These are phyloP conservation scores for Quercus bicolor DNA, from an alignment of 306 rosid genomes.

Conservation along the genomic window DNA sequence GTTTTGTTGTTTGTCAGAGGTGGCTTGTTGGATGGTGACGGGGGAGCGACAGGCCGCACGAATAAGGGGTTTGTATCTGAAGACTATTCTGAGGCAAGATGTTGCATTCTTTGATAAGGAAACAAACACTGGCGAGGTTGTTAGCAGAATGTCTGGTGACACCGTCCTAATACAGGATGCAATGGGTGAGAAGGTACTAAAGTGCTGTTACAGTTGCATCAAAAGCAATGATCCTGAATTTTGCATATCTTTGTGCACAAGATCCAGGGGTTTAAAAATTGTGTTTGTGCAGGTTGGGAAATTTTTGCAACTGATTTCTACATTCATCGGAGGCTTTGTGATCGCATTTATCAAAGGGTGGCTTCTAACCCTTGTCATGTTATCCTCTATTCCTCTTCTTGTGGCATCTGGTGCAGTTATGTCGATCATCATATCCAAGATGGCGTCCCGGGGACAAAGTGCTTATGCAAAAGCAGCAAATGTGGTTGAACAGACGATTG, in stretches of 20 bases:
- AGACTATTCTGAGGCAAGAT: constrained; percentile 33
- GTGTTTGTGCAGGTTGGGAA: constrained; percentile 59
- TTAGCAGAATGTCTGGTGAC: constrained; percentile 26
- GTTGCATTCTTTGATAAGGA: constrained; percentile 18
- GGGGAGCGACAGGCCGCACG: constrained; percentile 39
- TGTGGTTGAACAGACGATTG: constrained; percentile 61
- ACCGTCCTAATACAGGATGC: constrained; percentile 28
- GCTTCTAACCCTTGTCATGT: constrained; percentile 69
- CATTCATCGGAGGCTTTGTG: constrained; percentile 55
- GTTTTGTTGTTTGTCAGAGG: constrained; percentile 21
- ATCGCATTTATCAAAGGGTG: constrained; percentile 76
- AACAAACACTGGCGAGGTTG: constrained; percentile 22
- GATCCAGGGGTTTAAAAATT: neutral
- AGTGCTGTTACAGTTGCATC: neutral
- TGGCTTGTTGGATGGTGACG: constrained; percentile 38
- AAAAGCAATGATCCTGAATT: neutral
- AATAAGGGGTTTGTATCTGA: constrained; percentile 28
- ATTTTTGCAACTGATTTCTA: constrained; percentile 44
- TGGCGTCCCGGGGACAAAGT: constrained; percentile 65
- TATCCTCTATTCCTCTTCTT: constrained; percentile 64
- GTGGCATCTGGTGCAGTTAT: constrained; percentile 53
- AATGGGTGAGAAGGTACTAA: constrained; percentile 29
- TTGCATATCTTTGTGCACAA: neutral
- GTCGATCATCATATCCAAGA: constrained; percentile 40
- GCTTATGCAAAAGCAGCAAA: constrained; percentile 72